Evolutionary conservation across 2,329 filamentous ascomycete species (phyloP), one percentile per base, ranked within the genome.

Genomic region (Fusarium coffeatum): DNA sequence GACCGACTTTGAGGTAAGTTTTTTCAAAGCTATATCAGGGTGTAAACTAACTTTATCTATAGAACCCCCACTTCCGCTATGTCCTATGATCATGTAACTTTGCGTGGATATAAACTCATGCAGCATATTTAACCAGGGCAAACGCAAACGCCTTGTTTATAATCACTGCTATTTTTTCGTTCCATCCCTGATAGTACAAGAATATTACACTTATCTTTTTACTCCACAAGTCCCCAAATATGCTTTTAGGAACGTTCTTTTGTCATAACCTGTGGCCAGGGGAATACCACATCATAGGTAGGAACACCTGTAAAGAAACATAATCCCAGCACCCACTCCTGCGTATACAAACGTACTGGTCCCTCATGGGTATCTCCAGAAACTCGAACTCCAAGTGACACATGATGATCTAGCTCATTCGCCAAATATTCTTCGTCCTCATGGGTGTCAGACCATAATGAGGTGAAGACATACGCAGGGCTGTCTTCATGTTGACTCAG

Each of bases 371-470:
- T 11, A 2, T 23, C 15, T n/a, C 32, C 10, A 15, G 22, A 42
- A 8, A 42, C 10, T 1, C 42, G 30, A 12, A 75, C 68, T 2
- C 65, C 68, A 9, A 75, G 59, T 3, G 72, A 73, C 4, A 75
- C 72, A n/a, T 75, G 73, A 2, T 69, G 67, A 20, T 74, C 63
- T 0, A 75, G 43, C 3, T 75, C 69, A 12, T 72, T 75, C 12
- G 47, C 55, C 1, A 72, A 56, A 13, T 68, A 64, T 6, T 56
- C 59, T 6, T 73, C 55, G 6, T 60, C 69, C 1, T 55, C 50
- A n/a, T 40, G 34, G 7, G 58, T 32, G 13, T 67, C 46, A 8
- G 61, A 56, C 68, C 73, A 69, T 3, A 64, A 47, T 1, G 72
- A 75, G 1, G 73, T 75, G 13, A 75, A 74, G 5, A 71, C 55